Base-by-base conservation (phyloP, 345 rosid species). In the Eucalyptus camaldulensis region DNA sequence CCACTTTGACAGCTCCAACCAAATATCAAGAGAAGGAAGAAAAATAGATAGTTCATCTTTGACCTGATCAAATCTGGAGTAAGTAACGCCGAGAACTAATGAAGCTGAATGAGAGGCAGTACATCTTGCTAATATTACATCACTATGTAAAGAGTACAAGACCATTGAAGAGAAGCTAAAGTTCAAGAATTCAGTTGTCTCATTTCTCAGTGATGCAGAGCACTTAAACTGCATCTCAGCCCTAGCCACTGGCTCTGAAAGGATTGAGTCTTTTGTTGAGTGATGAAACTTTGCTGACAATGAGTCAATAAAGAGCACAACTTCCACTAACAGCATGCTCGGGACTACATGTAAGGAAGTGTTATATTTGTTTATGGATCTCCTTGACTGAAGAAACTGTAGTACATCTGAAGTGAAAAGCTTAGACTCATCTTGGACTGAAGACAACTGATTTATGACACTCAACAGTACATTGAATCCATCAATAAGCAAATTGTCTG, bases 11-110 rank as follows among this genome's bases (percentile, higher is more conserved):
- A 86, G 85, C 90, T 96, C 95, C 40, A 97, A 90, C 99, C 98
- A 97, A 88, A 97, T 89, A 90, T 93, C 93, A 83, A 96, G 93
- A 90, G 95, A 92, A 89, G 99, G 99, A 88, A 96, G 94, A 90
- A 93, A 92, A 88, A 97, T 83, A 72, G 88, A 88, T 90, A 97
- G 54, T 88, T 92, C 92, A 88, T 88, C 91, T 86, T 85, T 92
- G 89, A 89, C 92, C 47, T 88, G 90, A 90, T 86, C 93, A 25
- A 90, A 91, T 89, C 92, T 91, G 58, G 91, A 92, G 89, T 93
- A 91, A 92, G 91, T 89, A 90, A 96, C 58, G 89, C 91, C 88
- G 67, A 95, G 92, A 88, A 93, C 96, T 33, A 94, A 94, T 15
- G 94, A 89, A 80, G 89, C 90, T 91, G 90, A 94, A 91, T 88